Base-by-base conservation (phyloP, 1,284 basidiomycete species). In the Afroboletus lepidellus region DNA sequence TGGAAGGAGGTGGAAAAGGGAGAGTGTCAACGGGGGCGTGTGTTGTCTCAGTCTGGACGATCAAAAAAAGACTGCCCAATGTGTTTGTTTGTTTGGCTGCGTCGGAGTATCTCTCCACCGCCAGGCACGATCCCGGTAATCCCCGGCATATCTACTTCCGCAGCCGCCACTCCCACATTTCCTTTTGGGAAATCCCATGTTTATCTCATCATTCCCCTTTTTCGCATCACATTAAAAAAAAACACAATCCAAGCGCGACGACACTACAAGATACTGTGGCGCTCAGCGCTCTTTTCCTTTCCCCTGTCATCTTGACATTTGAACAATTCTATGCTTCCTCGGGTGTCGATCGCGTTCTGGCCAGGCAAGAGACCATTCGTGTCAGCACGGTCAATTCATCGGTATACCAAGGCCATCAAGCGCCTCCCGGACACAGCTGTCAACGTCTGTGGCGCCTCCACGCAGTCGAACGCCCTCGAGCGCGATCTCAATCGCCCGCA, bases 1-100 rank as follows among this genome's bases (percentile, higher is more conserved):
- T 72, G 67, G 67, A 71, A 69, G 67, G 67, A 70, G 69, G 69
- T 69, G 58, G 67, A 71, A 69, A 72, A 70, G 70, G 69, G 70
- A 71, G 67, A 71, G 60, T 69, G 69, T 70, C 69, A 69, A 70
- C 57, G 66, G 66, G 60, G 68, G 66, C 66, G 69, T 69, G 66
- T 69, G 61, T 64, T 54, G 69, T 67, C 68, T 70, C 69, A 69
- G 66, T 66, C 61, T 57, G 69, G 69, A 64, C 69, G 66, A 68
- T 68, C 66, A 68, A 72, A 68, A 68, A 69, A 69, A 69, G 66
- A 72, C 70, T 47, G 49, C 51, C 62, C 64, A 60, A 57, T 69
- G 66, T 69, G 57, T 65, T 70, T 69, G 69, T 70, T 69, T 69
- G 33, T 71, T 70, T 72, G 69, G 65, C 43, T 23, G 21, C 52